These are phyloP conservation scores for Tylopilus subfusipes DNA, from an alignment of 768 basidiomycete species.

Conservation along the genomic window DNA sequence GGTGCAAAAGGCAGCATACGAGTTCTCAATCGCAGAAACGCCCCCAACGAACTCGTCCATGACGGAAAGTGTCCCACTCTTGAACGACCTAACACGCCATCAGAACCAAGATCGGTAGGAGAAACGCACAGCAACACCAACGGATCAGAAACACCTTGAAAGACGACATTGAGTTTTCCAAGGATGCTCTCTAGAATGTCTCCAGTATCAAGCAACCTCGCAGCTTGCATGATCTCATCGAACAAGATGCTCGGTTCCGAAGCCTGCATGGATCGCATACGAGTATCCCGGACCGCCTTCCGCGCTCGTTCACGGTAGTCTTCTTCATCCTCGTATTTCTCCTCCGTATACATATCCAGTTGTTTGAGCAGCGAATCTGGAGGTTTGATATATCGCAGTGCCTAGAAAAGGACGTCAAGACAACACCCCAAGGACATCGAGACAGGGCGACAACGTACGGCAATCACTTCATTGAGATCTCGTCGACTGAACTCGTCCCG, in stretches of 20 bases:
- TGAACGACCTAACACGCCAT: slow-evolving; percentile 48
- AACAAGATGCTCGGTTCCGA: slow-evolving; percentile 55
- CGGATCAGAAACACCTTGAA: slow-evolving; percentile 60
- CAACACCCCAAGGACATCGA: background rate
- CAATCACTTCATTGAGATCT: slow-evolving; percentile 79
- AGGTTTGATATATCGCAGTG: slow-evolving; percentile 69
- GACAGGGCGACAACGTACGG: slow-evolving; percentile 48
- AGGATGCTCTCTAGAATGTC: slow-evolving; percentile 54
- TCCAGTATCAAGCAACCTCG: slow-evolving; percentile 40
- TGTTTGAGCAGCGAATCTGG: slow-evolving; percentile 79
- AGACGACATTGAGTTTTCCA: slow-evolving; percentile 49
- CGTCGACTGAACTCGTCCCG: slow-evolving; percentile 81
- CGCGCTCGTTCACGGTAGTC: slow-evolving; percentile 69
- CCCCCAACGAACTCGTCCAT: slow-evolving; percentile 66
- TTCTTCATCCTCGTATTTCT: slow-evolving; percentile 87
- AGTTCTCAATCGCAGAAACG: slow-evolving; percentile 53
- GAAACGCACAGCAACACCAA: slow-evolving; percentile 34
- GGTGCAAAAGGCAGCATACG: slow-evolving; percentile 42
- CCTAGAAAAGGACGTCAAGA: slow-evolving; percentile 38
- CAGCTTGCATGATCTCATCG: slow-evolving; percentile 57
- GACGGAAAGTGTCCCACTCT: slow-evolving; percentile 55
- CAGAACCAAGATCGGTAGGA: background rate
- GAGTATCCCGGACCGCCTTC: slow-evolving; percentile 30
- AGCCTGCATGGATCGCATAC: slow-evolving; percentile 17
- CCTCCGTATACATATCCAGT: slow-evolving; percentile 77